phyloP scores from a whole-genome alignment of 441 rosid species.

The Breynia disticha region DNA sequence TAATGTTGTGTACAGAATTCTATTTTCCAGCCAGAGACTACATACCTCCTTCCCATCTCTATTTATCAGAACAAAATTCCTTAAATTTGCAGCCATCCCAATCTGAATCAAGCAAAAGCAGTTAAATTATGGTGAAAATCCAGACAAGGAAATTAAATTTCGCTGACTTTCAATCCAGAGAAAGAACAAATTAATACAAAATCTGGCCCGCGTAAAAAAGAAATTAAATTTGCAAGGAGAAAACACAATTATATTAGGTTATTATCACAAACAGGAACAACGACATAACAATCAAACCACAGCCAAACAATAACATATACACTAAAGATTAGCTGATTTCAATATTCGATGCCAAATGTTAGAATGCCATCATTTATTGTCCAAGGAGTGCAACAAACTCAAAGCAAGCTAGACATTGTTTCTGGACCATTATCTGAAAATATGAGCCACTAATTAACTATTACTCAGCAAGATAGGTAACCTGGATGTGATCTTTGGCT shows the following conservation, averaged over 20 bases:
- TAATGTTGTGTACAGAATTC: slow-evolving; percentile 1
- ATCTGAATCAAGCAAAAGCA: slow-evolving; percentile 32
- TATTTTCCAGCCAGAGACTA: slow-evolving; percentile 6
- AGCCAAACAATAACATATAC: too few species aligned
- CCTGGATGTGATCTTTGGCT: slow-evolving; percentile 93
- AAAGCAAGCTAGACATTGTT: not conserved
- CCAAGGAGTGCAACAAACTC: not conserved
- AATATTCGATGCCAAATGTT: not conserved
- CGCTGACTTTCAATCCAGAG: too few species aligned
- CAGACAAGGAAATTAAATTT: too few species aligned
- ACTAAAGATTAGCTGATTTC: not conserved
- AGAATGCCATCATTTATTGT: not conserved
- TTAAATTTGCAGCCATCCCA: slow-evolving; percentile 90
- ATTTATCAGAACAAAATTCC: slow-evolving; percentile 56
- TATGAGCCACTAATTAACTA: slow-evolving; percentile 5
- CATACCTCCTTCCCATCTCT: slow-evolving; percentile 67
- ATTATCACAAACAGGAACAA: too few species aligned
- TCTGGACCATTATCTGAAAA: slow-evolving; percentile 3
- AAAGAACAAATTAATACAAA: too few species aligned
- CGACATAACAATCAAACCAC: too few species aligned
- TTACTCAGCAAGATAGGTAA: slow-evolving; percentile 18
- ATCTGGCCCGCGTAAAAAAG: too few species aligned
- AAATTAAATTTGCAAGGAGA: too few species aligned
- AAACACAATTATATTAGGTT: too few species aligned
- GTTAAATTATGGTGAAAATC: slow-evolving; percentile 9